Percentiles rank a stretch among this genome's conserved stretches.
Evolutionary conservation across 1,284 basidiomycete genomes (phyloP).

Genomic region (Sparassis latifolia): DNA sequence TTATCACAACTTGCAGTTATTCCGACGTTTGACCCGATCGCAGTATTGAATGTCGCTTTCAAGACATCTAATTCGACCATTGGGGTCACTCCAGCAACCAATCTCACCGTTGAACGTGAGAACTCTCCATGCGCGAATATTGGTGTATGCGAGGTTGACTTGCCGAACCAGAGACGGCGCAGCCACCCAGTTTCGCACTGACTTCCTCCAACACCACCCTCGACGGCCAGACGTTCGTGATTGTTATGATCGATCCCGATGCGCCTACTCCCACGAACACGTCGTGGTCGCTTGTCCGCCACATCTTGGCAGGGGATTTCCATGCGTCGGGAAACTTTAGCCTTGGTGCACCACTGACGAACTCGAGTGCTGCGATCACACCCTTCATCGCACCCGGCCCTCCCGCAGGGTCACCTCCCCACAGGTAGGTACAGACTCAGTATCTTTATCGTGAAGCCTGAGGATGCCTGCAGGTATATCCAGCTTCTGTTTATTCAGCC

Average conservation of each 20-base stretch:
- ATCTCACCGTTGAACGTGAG: background rate
- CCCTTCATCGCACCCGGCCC: slow-evolving; percentile 34
- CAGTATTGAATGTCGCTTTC: background rate
- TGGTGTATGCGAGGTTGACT: background rate
- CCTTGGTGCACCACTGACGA: slow-evolving; percentile 21
- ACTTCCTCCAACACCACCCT: slow-evolving; percentile 22
- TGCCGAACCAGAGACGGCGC: background rate
- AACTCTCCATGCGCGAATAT: background rate
- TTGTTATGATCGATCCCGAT: slow-evolving; percentile 44
- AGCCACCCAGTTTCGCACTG: slow-evolving; percentile 7
- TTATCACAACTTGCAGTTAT: background rate
- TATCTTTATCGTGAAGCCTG: background rate
- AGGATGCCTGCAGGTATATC: slow-evolving; percentile 15
- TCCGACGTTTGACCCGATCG: background rate
- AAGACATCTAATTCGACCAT: background rate
- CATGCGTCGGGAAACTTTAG: slow-evolving; percentile 27
- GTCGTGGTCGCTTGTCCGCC: slow-evolving; percentile 27
- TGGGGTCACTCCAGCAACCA: background rate
- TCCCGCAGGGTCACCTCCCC: slow-evolving; percentile 40
- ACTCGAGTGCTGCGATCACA: slow-evolving; percentile 36
- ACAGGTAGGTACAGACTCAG: slow-evolving; percentile 27
- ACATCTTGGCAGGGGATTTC: background rate
- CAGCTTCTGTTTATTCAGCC: slow-evolving; percentile 25
- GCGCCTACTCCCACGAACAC: slow-evolving; percentile 39
- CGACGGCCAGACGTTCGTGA: slow-evolving; percentile 30